Base-by-base conservation (phyloP, 176 grass and related monocot species). In the Areca catechu region DNA sequence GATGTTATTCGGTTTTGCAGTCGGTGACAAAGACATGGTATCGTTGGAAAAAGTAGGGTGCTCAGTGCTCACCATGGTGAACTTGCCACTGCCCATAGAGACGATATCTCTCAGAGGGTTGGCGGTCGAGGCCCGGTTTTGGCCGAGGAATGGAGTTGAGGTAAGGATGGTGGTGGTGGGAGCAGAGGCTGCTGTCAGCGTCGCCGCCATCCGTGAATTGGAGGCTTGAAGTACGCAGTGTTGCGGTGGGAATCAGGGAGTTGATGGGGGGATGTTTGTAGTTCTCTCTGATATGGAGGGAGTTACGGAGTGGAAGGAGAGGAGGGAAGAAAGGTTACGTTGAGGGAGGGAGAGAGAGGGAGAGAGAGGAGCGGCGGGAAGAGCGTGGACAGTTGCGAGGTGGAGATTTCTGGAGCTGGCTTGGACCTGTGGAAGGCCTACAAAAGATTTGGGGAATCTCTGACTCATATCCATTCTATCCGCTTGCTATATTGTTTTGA, bases 391-490 rank as follows among this genome's bases (percentile, higher is more conserved):
- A 51, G 19, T 49, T 5, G 51, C 65, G 83, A 74, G 76, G 60
- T 49, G 57, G 62, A 84, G 89, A 95, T 95, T 82, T 95, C 24
- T 69, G 77, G 68, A 88, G 82, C 73, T 95, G 77, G 55, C 0
- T 63, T 18, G 4, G 57, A 22, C 89, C 89, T 89, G 89, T 77
- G 59, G 60, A 56, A 53, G n/a, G 9, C 30, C 20, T 10, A 23
- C 55, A 57, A 58, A 62, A 75, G 89, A 89, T 95, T 60, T 22
- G 50, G 30, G 48, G 16, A 16, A 70, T 14, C 72, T 74, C 84
- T 80, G 88, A 30, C 23, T 85, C 74, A 69, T 77, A 53, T 65
- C 28, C 57, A 66, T 21, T 61, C 70, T 68, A 74, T 77, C 73
- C 48, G 22, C n/a, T 25, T 52, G 57, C 34, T 75, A 70, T 83